These are phyloP conservation scores for Abrus pulchellus DNA, from an alignment of 306 rosid species.

Conservation along the genomic window DNA sequence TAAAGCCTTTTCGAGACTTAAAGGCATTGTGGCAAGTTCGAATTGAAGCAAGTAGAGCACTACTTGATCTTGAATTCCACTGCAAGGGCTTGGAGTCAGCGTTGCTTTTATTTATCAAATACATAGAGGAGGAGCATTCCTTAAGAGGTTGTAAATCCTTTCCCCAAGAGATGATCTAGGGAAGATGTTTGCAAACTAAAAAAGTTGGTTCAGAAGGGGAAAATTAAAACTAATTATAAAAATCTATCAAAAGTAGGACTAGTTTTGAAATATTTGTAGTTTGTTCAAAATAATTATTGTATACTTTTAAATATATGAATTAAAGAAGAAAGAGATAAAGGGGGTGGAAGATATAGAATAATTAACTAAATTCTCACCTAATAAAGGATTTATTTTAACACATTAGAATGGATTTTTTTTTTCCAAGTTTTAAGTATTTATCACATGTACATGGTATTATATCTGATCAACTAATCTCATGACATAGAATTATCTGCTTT, in stretches of 20 bases:
- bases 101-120: slow-evolving; percentile 72
- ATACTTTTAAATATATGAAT: not conserved
- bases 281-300: slow-evolving; percentile 9
- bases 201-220: slow-evolving; percentile 13
- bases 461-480: slow-evolving; percentile 1
- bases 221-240: slow-evolving; percentile 25
- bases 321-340: not conserved
- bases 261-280: not conserved
- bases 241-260: slow-evolving; percentile 10
- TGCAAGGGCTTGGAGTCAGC: slow-evolving; percentile 81
- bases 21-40: slow-evolving; percentile 87
- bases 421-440: not conserved
- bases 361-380: slow-evolving; percentile 2
- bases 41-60: slow-evolving; percentile 88
- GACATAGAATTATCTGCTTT: slow-evolving; percentile 19
- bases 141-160: slow-evolving; percentile 72
- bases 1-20: slow-evolving; percentile 74
- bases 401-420: not conserved
- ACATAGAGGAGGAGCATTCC: slow-evolving; percentile 83
- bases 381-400: slow-evolving; percentile 23
- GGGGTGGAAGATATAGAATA: not conserved
- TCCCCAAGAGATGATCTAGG: slow-evolving; percentile 7
- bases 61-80: slow-evolving; percentile 94
- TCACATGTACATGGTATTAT: not conserved
- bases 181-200: slow-evolving; percentile 7